Evolutionary conservation across 2,329 filamentous ascomycete species (phyloP).

Genomic region (Aspergillus spinulosporus): DNA sequence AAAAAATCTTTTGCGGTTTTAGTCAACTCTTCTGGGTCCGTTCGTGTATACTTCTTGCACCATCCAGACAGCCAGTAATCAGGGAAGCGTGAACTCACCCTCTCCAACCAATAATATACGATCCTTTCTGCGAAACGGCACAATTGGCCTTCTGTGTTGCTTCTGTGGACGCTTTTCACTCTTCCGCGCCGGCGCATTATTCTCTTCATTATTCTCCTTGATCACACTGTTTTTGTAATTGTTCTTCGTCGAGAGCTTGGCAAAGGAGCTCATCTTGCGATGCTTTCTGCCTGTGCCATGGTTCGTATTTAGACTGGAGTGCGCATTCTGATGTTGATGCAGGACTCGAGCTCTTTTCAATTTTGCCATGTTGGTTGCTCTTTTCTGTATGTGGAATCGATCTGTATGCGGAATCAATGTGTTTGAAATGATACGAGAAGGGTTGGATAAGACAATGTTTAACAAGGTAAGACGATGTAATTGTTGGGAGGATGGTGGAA

Average conservation of each 20-base stretch:
- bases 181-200: not conserved
- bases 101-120: slow-evolving; percentile 48
- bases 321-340: slow-evolving; percentile 3
- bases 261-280: slow-evolving; percentile 33
- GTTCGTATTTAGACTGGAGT: not conserved
- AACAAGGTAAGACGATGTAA: not conserved
- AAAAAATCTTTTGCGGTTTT: no score
- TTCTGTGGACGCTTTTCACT: slow-evolving; percentile 24
- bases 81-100: slow-evolving; percentile 34
- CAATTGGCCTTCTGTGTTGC: slow-evolving; percentile 32
- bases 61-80: slow-evolving; percentile 11
- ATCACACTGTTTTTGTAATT: slow-evolving; percentile 7
- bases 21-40: no score
- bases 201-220: slow-evolving; percentile 11
- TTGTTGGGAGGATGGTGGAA: not conserved
- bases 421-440: no score
- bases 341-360: slow-evolving; percentile 21
- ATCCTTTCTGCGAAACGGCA: slow-evolving; percentile 45
- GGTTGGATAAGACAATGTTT: no score
- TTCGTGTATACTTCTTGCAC: not conserved
- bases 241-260: slow-evolving; percentile 27
- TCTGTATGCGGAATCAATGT: no score
- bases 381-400: not conserved
- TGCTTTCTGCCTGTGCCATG: slow-evolving; percentile 15
- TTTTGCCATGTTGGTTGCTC: slow-evolving; percentile 25